Conservation (phyloP, 345 rosid genomes). For the Camelina hispida region DNA sequence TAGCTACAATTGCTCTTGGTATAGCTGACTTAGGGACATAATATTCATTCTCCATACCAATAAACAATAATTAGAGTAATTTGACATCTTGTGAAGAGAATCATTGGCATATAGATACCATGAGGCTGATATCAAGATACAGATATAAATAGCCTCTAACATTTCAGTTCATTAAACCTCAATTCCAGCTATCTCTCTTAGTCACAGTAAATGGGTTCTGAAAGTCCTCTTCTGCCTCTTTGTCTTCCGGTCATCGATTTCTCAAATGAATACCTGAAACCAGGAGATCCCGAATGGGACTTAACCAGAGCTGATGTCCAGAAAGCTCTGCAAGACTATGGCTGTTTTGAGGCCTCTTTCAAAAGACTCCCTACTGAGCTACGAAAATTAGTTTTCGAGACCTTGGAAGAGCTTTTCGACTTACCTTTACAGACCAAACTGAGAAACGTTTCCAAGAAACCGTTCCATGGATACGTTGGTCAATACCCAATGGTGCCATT, state of each 20-base stretch:
- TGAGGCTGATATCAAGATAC: background rate
- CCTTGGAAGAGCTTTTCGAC: slow-evolving; percentile 58
- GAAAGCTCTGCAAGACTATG: slow-evolving; percentile 59
- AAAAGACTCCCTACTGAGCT: slow-evolving; percentile 47
- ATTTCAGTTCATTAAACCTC: slow-evolving; percentile 4
- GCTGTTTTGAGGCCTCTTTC: slow-evolving; percentile 69
- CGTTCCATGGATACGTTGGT: slow-evolving; percentile 63
- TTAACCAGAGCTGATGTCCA: slow-evolving; percentile 46
- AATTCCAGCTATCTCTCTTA: slow-evolving; percentile 6
- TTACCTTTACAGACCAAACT: slow-evolving; percentile 60
- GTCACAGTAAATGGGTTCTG: slow-evolving; percentile 50
- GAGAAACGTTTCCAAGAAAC: slow-evolving; percentile 54
- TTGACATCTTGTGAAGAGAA: slow-evolving; percentile 30
- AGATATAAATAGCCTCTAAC: background rate
- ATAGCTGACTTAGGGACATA: too few species aligned
- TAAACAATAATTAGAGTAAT: slow-evolving; percentile 1
- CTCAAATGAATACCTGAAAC: slow-evolving; percentile 44
- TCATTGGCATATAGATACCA: slow-evolving; percentile 30
- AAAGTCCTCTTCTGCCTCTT: slow-evolving; percentile 28
- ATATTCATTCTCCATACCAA: background rate
- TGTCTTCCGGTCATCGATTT: slow-evolving; percentile 57
- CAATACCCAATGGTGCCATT: slow-evolving; percentile 61
- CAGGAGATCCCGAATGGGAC: slow-evolving; percentile 55
- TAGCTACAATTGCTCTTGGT: background rate
- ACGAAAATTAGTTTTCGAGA: slow-evolving; percentile 42